phyloP scores from a whole-genome alignment of 495 filamentous ascomycete species.

The Pseudoneurospora amorphoporcata region DNA sequence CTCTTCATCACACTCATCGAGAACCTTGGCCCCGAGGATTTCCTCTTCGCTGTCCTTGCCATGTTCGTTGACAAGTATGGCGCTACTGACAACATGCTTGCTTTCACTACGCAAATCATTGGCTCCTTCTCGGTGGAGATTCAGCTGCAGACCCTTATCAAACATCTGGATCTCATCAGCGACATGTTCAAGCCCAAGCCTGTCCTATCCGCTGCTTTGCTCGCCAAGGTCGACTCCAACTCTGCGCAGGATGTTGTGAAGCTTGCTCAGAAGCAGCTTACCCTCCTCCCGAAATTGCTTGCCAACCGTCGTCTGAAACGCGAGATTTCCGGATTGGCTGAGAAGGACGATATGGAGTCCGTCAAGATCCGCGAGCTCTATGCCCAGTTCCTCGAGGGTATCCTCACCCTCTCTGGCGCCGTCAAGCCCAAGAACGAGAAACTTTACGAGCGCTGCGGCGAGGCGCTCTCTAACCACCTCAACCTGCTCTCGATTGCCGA shows the following conservation, averaged over 20 bases:
- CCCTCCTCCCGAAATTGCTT: conserved; percentile 45
- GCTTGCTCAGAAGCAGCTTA: conserved; percentile 52
- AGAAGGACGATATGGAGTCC: conserved; percentile 47
- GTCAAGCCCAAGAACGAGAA: conserved; percentile 45
- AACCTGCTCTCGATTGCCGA: conserved; percentile 70
- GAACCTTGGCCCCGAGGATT: conserved; percentile 74
- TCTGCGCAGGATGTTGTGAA: conserved; percentile 46
- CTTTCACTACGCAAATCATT: conserved; percentile 45
- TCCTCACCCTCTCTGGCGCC: conserved; percentile 50
- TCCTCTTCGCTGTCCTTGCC: conserved; percentile 59
- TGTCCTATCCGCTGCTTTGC: conserved; percentile 52
- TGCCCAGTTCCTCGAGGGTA: conserved; percentile 57
- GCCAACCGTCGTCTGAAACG: conserved; percentile 36
- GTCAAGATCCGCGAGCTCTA: conserved; percentile 55
- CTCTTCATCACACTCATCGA: conserved; percentile 72
- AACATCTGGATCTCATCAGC: conserved; percentile 57
- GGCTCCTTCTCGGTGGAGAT: conserved; percentile 48
- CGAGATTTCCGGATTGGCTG: conserved; percentile 39
- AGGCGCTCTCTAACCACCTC: conserved; percentile 63
- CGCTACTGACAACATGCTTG: conserved; percentile 34
- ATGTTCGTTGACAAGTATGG: conserved; percentile 66
- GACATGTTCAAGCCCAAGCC: conserved; percentile 67
- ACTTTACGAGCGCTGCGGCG: conserved; percentile 52
- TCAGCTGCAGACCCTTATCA: conserved; percentile 60
- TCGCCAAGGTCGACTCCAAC: conserved; percentile 51